Conservation (phyloP, 2,329 filamentous ascomycete species). For the Alternaria brassicicola region DNA sequence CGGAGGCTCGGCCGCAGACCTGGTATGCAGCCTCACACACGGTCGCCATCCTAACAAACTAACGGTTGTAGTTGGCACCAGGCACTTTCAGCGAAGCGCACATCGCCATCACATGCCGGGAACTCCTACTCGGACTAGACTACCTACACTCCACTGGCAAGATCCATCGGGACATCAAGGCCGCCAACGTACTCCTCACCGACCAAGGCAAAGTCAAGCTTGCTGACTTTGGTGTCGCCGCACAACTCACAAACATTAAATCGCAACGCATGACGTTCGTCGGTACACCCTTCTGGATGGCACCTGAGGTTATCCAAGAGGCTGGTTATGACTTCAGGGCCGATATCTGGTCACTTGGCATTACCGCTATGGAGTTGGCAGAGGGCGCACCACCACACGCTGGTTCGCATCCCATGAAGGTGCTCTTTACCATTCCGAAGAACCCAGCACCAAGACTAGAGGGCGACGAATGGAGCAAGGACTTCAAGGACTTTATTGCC, state of each 20-base stretch:
- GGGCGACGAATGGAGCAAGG: constrained; percentile 77
- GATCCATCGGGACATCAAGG: constrained; percentile 96
- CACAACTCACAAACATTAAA: constrained; percentile 96
- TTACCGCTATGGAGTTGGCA: constrained; percentile 90
- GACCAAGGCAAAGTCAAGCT: constrained; percentile 90
- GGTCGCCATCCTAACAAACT: constrained; percentile 14
- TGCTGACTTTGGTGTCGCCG: constrained; percentile 95
- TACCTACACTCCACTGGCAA: constrained; percentile 95
- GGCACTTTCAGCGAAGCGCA: constrained; percentile 86
- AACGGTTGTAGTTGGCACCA: constrained; percentile 74
- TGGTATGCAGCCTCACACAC: constrained; percentile 63
- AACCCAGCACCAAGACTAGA: constrained; percentile 83
- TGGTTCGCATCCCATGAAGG: constrained; percentile 98
- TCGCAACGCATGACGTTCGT: constrained; percentile 98
- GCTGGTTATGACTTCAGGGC: constrained; percentile 97
- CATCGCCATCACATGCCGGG: constrained; percentile 91
- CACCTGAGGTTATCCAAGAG: constrained; percentile 96
- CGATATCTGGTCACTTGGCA: constrained; percentile 96
- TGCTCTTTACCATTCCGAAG: constrained; percentile 94
- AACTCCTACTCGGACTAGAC: constrained; percentile 86
- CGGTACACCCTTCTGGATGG: constrained; percentile 99
- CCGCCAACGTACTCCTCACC: constrained; percentile 93
- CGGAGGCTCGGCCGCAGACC: constrained; percentile 90
- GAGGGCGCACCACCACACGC: constrained; percentile 92
- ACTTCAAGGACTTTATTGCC: constrained; percentile 93